Evolutionary conservation across 495 filamentous ascomycete genomes (phyloP).

Genomic region (Penicillium macrosclerotiorum): DNA sequence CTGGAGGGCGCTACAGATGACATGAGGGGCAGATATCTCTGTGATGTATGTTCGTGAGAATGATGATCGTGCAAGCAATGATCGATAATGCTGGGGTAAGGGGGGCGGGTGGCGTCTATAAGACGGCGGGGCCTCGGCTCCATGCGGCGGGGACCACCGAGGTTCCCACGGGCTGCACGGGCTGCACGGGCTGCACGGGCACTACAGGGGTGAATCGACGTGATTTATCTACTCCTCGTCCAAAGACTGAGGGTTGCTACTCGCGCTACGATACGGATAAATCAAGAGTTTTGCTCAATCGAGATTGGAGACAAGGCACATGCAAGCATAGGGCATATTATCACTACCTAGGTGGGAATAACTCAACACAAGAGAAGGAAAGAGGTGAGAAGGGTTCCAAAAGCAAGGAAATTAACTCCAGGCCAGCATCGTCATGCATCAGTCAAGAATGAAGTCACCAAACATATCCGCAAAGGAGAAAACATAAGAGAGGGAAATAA

Average conservation of each 20-base stretch:
- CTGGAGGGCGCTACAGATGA: conserved; percentile 15
- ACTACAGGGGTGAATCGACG: no score
- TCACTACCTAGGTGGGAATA: conserved; percentile 18
- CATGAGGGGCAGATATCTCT: not conserved
- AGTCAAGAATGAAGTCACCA: conserved; percentile 13
- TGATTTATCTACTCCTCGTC: no score
- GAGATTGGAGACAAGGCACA: no score
- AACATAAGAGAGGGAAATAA: conserved; percentile 4
- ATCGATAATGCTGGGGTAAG: no score
- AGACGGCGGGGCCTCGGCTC: no score
- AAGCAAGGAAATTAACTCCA: conserved; percentile 10
- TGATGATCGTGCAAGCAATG: conserved; percentile 3
- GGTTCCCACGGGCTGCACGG: no score
- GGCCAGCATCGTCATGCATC: conserved; percentile 19
- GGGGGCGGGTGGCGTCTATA: no score
- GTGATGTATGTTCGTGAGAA: not conserved
- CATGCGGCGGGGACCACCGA: no score
- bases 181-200: no score
- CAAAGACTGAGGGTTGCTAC: no score
- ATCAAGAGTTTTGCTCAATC: no score
- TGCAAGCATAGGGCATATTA: conserved; percentile 25
- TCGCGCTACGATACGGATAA: not conserved
- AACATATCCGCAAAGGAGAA: conserved; percentile 8
- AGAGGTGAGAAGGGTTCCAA: conserved; percentile 4
- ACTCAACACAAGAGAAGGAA: conserved; percentile 11